Base-by-base conservation (phyloP, 2,329 filamentous ascomycete species). In the Xylariaceae sp. region DNA sequence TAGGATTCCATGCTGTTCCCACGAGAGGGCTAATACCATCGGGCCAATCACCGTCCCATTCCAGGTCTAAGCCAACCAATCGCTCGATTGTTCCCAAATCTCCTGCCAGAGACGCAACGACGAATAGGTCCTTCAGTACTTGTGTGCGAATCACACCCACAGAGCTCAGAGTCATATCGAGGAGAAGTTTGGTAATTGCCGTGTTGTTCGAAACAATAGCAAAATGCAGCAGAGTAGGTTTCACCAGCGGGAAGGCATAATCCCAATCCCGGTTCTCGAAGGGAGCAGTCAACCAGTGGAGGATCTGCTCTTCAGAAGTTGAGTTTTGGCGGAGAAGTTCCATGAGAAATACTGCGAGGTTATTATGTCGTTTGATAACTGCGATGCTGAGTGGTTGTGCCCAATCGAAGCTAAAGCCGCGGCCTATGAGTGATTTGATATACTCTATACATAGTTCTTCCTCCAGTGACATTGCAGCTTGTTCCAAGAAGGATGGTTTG, bases 1-100 rank as follows among this genome's bases (percentile, higher is more conserved):
- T 45, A 11, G 42, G 33, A 17, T 55, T 55, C 53, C 53, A 55
- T 3, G 53, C 48, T 6, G 53, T 42, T 31, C 48, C 53, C 22
- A 46, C 31, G 16, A 55, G 38, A 16, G 53, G 53, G 11, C 38
- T 55, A 22, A 51, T 12, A 5, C 45, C 45, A 2, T 3, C 12
- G 12, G 13, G 7, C 53, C 53, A 55, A 12, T 45, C 44, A 12
- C 31, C 17, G 13, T 39, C n/a, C 42, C 42, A 12, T 28, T 51
- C 34, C 18, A 55, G 14, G 38, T 34, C 19, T 14, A 39, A 11
- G 22, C 6, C n/a, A 13, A 43, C 31, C 19, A 55, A 14, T n/a
- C 45, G 28, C 31, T 44, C 45, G n/a, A 44, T 31, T 12, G 45
- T 44, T 31, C 10, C 2, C 3, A 12, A 12, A 16, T 55, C 45